Conservation (phyloP, 208 protist genomes). For the Naegleria gruberi region DNA sequence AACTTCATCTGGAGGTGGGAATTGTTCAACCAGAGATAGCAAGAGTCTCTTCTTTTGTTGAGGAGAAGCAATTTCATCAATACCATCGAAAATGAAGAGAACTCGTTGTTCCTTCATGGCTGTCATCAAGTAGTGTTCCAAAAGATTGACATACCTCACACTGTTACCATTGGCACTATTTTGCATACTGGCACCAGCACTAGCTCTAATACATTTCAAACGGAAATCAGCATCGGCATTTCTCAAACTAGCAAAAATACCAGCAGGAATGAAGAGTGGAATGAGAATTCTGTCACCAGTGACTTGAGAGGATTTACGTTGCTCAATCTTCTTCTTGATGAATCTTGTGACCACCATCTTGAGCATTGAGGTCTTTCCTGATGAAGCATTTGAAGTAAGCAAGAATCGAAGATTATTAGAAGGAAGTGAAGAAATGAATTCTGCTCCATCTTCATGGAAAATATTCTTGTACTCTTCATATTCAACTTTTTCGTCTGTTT, state of each 20-base stretch:
- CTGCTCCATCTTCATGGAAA: not conserved
- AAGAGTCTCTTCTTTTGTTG: not conserved
- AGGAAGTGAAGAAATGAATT: not conserved
- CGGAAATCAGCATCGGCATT: not conserved
- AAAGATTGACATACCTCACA: not conserved
- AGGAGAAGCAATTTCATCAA: slow-evolving; percentile 5
- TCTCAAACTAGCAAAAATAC: not conserved
- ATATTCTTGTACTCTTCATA: not conserved
- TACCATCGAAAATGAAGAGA: not conserved
- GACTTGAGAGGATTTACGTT: not conserved
- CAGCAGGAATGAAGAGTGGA: not conserved
- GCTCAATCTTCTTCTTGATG: not conserved
- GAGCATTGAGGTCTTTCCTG: slow-evolving; percentile 6
- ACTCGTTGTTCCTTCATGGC: not conserved
- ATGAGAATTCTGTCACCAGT: not conserved
- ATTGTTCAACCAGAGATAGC: not conserved
- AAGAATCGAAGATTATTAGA: not conserved
- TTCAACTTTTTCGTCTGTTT: not conserved
- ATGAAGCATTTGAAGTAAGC: not conserved
- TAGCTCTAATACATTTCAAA: slow-evolving; percentile 3
- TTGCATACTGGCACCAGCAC: not conserved
- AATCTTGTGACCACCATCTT: not conserved
- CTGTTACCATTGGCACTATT: not conserved
- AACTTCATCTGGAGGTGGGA: not conserved
- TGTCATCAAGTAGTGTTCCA: slow-evolving; percentile 8